phyloP scores from a whole-genome alignment of 768 basidiomycete genomes.

The Suillus sp. region DNA sequence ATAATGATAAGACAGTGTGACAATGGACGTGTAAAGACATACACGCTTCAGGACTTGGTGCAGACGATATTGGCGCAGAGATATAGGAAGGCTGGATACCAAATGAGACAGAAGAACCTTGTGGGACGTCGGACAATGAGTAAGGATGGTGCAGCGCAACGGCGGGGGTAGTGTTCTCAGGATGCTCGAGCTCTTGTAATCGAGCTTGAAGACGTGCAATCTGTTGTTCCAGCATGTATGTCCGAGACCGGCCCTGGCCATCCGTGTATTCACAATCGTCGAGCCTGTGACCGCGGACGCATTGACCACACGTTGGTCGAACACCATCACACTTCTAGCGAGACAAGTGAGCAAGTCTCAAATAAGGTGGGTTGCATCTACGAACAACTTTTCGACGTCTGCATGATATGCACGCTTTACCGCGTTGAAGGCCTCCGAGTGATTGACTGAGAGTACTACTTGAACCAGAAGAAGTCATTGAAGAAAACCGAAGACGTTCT shows the following conservation, averaged over 20 bases:
- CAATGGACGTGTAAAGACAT: not conserved
- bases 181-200: slow-evolving; percentile 58
- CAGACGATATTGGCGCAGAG: slow-evolving; percentile 3
- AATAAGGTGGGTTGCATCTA: not conserved
- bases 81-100: not conserved
- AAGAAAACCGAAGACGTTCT: not conserved
- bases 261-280: slow-evolving; percentile 77
- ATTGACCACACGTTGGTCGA: slow-evolving; percentile 67
- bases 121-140: not conserved
- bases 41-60: slow-evolving; percentile 14
- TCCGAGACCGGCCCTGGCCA: slow-evolving; percentile 59
- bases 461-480: slow-evolving; percentile 10
- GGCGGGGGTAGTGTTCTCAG: slow-evolving; percentile 46
- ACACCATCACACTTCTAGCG: slow-evolving; percentile 66
- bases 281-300: slow-evolving; percentile 55
- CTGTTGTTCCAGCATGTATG: slow-evolving; percentile 61
- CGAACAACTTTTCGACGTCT: slow-evolving; percentile 55
- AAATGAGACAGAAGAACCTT: not conserved
- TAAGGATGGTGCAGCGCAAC: slow-evolving; percentile 58
- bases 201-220: slow-evolving; percentile 57
- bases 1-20: not conserved
- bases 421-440: slow-evolving; percentile 41
- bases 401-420: slow-evolving; percentile 55
- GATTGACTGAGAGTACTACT: slow-evolving; percentile 15
- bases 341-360: not conserved